A percentile compares a stretch with the other conserved stretches of the same genome.
phyloP scores from a whole-genome alignment of 768 basidiomycete genomes.

The Stropharia rugosoannulata region DNA sequence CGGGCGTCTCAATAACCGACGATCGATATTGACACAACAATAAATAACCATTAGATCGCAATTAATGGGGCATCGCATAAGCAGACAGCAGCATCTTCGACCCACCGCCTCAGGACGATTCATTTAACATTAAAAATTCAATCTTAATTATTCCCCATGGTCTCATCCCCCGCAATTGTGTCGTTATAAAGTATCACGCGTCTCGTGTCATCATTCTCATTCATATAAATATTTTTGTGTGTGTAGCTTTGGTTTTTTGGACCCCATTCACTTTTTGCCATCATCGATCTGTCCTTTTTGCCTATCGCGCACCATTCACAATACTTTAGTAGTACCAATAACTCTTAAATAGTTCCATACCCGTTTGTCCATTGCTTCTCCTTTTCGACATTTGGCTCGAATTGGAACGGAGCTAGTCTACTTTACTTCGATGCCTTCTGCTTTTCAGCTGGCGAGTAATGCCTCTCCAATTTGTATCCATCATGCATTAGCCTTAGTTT shows the following conservation, averaged over 20 bases:
- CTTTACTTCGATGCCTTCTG: slow-evolving; percentile 7
- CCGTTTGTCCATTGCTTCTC: neutral
- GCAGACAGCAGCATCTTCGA: neutral
- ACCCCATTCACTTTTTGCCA: slow-evolving; percentile 1
- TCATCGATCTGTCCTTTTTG: neutral
- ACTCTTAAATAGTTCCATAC: slow-evolving; percentile 1
- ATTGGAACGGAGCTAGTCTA: slow-evolving; percentile 18
- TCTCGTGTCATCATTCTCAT: slow-evolving; percentile 5
- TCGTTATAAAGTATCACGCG: slow-evolving; percentile 7
- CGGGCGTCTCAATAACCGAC: slow-evolving; percentile 29
- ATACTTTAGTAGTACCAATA: neutral
- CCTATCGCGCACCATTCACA: slow-evolving; percentile 1
- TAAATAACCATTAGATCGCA: slow-evolving; percentile 2
- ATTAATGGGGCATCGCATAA: neutral
- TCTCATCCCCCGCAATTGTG: slow-evolving; percentile 4
- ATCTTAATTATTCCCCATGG: slow-evolving; percentile 8
- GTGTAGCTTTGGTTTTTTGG: slow-evolving; percentile 12
- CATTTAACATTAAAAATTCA: slow-evolving; percentile 10
- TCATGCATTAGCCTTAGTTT: slow-evolving; percentile 8
- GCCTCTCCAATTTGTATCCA: slow-evolving; percentile 16
- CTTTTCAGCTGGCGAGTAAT: slow-evolving; percentile 7
- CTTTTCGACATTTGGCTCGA: slow-evolving; percentile 9
- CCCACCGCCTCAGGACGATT: slow-evolving; percentile 1
- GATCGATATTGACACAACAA: slow-evolving; percentile 31
- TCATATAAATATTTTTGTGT: slow-evolving; percentile 7